Conservation (phyloP, 148 eudicot genomes). For the Cornus florida region DNA sequence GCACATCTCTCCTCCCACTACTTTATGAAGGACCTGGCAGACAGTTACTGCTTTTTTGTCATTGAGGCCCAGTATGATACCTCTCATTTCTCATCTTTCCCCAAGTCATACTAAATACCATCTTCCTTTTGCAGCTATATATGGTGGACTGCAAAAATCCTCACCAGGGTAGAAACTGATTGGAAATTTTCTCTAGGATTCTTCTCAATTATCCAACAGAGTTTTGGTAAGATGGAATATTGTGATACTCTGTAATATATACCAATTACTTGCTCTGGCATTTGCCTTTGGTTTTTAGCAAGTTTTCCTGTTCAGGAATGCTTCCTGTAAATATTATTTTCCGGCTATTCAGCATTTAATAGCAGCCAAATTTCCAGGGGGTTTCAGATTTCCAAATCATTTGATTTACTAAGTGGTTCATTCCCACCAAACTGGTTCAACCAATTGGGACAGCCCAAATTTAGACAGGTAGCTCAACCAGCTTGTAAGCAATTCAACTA, state of each 20-base stretch:
- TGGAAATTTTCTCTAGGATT: neutral
- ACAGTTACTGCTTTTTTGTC: neutral
- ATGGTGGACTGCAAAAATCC: neutral
- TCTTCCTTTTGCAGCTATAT: neutral
- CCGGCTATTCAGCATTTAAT: neutral
- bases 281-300: neutral
- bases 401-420: neutral
- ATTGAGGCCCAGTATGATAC: neutral
- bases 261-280: neutral
- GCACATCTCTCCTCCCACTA: neutral
- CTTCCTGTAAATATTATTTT: neutral
- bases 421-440: too few relatives aligned
- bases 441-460: neutral
- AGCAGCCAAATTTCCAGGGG: neutral
- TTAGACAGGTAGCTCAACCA: neutral
- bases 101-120: too few relatives aligned
- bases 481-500: neutral
- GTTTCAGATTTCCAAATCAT: neutral
- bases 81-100: too few relatives aligned
- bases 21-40: neutral
- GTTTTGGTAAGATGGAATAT: neutral
- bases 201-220: neutral
- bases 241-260: neutral
- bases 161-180: neutral
- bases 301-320: constrained; percentile 5